phyloP scores from a whole-genome alignment of 164 flowering plant species.

The Malania oleifera region DNA sequence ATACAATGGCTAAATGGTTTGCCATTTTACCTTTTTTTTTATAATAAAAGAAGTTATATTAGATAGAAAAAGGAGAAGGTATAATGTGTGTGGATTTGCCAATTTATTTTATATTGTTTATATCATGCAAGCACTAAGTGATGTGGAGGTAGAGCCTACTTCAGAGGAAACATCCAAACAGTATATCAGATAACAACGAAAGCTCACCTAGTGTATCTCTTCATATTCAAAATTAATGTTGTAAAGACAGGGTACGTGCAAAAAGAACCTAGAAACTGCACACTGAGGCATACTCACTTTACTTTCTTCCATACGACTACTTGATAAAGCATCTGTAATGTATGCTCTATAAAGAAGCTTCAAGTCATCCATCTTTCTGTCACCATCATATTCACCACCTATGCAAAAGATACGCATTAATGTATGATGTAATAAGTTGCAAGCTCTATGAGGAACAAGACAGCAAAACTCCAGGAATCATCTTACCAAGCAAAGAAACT shows the following conservation, averaged over 20 bases:
- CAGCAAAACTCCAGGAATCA: constrained; percentile 8
- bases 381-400: constrained; percentile 94
- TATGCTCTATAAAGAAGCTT: constrained; percentile 85
- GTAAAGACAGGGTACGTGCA: background rate
- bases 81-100: too few relatives aligned
- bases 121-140: too few relatives aligned
- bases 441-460: background rate
- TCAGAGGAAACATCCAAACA: too few relatives aligned
- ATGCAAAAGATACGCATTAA: constrained; percentile 14
- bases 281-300: constrained; percentile 40
- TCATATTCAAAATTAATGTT: background rate
- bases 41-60: too few relatives aligned
- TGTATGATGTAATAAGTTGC: background rate
- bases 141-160: too few relatives aligned
- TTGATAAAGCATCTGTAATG: constrained; percentile 62
- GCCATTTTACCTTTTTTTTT: background rate
- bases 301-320: constrained; percentile 68
- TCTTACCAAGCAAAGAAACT: constrained; percentile 67
- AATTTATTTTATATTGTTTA: too few relatives aligned
- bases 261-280: background rate
- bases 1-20: background rate
- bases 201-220: background rate
- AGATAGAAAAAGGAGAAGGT: too few relatives aligned
- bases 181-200: too few relatives aligned
- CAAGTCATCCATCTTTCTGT: constrained; percentile 79